phyloP scores from a whole-genome alignment of 225 moss, liverwort and hornwort species.

The Antitrichia curtipendula region DNA sequence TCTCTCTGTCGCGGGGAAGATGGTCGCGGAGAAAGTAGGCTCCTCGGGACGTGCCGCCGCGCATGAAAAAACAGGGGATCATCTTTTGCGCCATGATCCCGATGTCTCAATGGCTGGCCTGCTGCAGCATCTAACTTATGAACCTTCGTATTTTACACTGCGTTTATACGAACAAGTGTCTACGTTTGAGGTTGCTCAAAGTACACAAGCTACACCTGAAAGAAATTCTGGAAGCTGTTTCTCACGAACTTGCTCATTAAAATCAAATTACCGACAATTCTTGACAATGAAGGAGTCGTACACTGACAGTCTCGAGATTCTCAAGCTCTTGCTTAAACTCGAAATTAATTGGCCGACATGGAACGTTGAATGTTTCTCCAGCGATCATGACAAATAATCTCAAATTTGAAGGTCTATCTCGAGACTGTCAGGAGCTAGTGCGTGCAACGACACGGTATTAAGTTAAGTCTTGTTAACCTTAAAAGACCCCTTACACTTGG shows the following conservation, averaged over 20 bases:
- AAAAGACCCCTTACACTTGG: neutral
- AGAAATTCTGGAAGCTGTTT: neutral
- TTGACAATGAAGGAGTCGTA: neutral
- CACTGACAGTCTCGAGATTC: neutral
- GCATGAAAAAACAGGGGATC: constrained; percentile 50
- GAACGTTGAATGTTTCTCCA: neutral
- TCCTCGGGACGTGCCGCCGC: constrained; percentile 49
- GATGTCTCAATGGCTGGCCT: neutral
- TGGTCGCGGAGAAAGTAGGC: constrained; percentile 34
- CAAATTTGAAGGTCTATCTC: neutral
- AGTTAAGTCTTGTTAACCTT: neutral
- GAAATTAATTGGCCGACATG: neutral
- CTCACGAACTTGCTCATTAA: neutral
- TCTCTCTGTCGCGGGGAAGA: constrained; percentile 7
- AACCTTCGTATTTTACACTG: neutral
- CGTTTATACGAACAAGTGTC: neutral
- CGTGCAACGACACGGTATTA: neutral
- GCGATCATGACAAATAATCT: neutral
- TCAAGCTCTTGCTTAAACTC: neutral
- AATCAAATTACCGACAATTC: neutral
- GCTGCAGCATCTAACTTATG: neutral
- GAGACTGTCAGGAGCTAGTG: neutral
- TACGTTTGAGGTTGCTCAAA: neutral
- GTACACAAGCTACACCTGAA: too few species aligned
- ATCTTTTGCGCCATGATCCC: neutral